Conservation (phyloP, 2,329 filamentous ascomycete species). For the Aspergillus melleus region DNA sequence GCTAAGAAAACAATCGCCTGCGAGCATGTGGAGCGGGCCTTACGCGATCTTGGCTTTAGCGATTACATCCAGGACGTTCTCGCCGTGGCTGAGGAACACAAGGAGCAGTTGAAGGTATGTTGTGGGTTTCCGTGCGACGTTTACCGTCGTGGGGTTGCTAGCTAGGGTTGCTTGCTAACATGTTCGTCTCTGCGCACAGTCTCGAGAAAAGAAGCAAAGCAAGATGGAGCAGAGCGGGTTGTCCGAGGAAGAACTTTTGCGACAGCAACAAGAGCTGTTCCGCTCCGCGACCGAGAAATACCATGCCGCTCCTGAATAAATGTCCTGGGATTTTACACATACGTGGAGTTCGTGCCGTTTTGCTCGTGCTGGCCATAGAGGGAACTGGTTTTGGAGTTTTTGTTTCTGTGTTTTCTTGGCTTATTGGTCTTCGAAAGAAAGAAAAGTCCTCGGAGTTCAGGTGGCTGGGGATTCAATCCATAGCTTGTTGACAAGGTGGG, state of each 20-base stretch:
- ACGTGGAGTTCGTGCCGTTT: slow-evolving; percentile 4
- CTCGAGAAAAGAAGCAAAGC: slow-evolving; percentile 92
- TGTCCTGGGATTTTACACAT: background rate
- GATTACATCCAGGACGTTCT: slow-evolving; percentile 89
- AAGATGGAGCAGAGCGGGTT: slow-evolving; percentile 95
- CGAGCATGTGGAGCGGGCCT: slow-evolving; percentile 93
- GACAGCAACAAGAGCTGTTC: slow-evolving; percentile 90
- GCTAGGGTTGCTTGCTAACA: slow-evolving; percentile 12
- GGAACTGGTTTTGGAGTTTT: slow-evolving; percentile 14
- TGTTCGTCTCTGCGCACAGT: slow-evolving; percentile 52
- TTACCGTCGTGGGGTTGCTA: background rate
- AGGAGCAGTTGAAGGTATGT: slow-evolving; percentile 83
- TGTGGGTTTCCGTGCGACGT: too few relatives aligned
- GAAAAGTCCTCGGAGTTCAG: slow-evolving; percentile 6
- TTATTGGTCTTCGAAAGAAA: background rate
- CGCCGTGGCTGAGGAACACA: slow-evolving; percentile 86
- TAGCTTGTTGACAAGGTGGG: slow-evolving; percentile 5
- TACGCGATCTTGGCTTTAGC: slow-evolving; percentile 87
- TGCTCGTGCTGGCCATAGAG: slow-evolving; percentile 36
- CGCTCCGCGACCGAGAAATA: slow-evolving; percentile 74
- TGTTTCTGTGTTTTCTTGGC: slow-evolving; percentile 2
- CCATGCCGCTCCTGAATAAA: slow-evolving; percentile 51
- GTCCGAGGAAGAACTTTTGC: slow-evolving; percentile 83
- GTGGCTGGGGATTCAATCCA: slow-evolving; percentile 4
- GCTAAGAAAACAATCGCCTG: slow-evolving; percentile 99